Base-by-base conservation (phyloP, 257 asterid genomes). In the Ophiorrhiza pumila region DNA sequence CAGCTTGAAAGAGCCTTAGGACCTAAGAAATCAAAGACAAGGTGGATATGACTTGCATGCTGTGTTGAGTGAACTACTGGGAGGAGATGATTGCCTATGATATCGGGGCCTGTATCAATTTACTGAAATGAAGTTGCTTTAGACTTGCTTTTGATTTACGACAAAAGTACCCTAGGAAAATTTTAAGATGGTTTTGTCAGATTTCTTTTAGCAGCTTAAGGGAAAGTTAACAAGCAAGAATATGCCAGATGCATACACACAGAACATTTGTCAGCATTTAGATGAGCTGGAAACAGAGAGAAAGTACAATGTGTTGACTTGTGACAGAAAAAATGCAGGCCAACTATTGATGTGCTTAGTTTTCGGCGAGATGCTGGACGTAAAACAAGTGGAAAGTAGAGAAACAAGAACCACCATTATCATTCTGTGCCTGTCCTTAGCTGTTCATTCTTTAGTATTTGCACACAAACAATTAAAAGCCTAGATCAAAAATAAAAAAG, bases 241-340 rank as follows among this genome's bases (percentile, higher is more conserved):
- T 8, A 22, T 29, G 31, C 59, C 10, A 53, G 31, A n/a, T 22
- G 42, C 4, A 3, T 17, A 6, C 20, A 6, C 7, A 1, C 35
- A 12, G 71, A 45, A 66, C 57, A n/a, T 69, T 25, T 12, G 50
- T 63, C 50, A 63, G 50, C 14, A 37, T 63, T 37, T 64, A n/a
- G 67, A 9, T 9, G 12, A 35, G 46, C 46, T 37, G 46, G 67
- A 37, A 68, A 42, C 35, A 46, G 60, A 47, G 32, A 50, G 23
- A 34, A 29, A n/a, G 45, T 14, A 60, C 59, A 6, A 32, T 17
- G 49, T 15, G 50, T 60, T 59, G 14, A 47, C 7, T 52, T 52
- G 5, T 35, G 37, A n/a, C 34, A 32, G 43, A 20, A 10, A 10
- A 50, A 23, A 22, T 34, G 31, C 34, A 3, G 37, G 35, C 23